Conservation (phyloP, 2,329 filamentous ascomycete species). For the Alternaria triticina region DNA sequence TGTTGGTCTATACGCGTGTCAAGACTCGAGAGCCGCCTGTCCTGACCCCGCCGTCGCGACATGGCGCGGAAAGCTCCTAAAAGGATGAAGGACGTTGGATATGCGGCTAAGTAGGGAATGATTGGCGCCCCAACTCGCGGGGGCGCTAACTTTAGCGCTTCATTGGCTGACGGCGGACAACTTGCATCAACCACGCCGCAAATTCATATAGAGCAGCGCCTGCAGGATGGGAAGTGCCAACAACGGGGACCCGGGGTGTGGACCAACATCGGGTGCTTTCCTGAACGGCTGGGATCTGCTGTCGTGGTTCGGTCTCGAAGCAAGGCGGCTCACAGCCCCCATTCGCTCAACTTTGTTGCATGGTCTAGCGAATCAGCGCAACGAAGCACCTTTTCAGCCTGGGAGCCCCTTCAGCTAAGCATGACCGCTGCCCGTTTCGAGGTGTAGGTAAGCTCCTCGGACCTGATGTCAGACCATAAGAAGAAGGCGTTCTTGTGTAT, state of each 20-base stretch:
- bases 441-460: not conserved
- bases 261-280: slow-evolving; percentile 10
- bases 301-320: slow-evolving; percentile 1
- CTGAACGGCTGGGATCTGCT: slow-evolving; percentile 12
- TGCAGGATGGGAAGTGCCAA: slow-evolving; percentile 15
- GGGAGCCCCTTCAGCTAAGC: slow-evolving; percentile 9
- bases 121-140: slow-evolving; percentile 14
- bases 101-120: slow-evolving; percentile 10
- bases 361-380: slow-evolving; percentile 12
- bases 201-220: slow-evolving; percentile 24
- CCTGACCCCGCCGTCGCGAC: slow-evolving; percentile 18
- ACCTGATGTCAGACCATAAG: slow-evolving; percentile 1
- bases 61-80: slow-evolving; percentile 23
- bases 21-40: slow-evolving; percentile 20
- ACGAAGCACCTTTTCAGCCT: slow-evolving; percentile 6
- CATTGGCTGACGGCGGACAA: slow-evolving; percentile 18
- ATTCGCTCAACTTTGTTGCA: slow-evolving; percentile 12
- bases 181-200: slow-evolving; percentile 22
- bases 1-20: slow-evolving; percentile 24
- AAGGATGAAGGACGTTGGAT: slow-evolving; percentile 16
- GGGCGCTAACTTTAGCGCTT: slow-evolving; percentile 20
- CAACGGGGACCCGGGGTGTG: slow-evolving; percentile 10
- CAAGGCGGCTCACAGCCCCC: slow-evolving; percentile 6
- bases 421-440: slow-evolving; percentile 3
- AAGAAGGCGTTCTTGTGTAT: slow-evolving; percentile 9